A percentile compares a stretch with the other conserved stretches of the same genome.
Evolutionary conservation across 192 early-diverging fungal species (phyloP).

Genomic region (Piromyces sp.): DNA sequence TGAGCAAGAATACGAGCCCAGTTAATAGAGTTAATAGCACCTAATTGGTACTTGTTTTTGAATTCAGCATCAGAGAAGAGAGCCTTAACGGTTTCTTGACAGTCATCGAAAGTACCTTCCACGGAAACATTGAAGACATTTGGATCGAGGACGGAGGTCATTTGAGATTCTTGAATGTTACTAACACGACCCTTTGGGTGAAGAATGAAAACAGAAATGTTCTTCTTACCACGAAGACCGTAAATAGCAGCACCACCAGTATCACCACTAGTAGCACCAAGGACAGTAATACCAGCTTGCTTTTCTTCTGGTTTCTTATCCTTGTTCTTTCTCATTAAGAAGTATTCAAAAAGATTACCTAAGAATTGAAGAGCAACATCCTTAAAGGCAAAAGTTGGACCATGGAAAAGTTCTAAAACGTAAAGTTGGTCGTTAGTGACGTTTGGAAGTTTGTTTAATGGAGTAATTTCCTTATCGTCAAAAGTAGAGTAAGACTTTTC

Average conservation of each 20-base stretch:
- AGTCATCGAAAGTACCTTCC: slow-evolving; percentile 92
- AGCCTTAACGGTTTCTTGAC: slow-evolving; percentile 83
- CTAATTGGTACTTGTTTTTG: slow-evolving; percentile 56
- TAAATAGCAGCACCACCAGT: slow-evolving; percentile 98
- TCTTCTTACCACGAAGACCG: slow-evolving; percentile 79
- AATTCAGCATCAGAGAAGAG: slow-evolving; percentile 66
- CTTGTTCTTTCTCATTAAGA: slow-evolving; percentile 47
- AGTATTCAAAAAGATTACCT: slow-evolving; percentile 96
- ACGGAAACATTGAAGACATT: slow-evolving; percentile 91
- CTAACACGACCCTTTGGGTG: slow-evolving; percentile 79
- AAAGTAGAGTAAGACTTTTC: slow-evolving; percentile 62
- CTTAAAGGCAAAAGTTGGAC: slow-evolving; percentile 96
- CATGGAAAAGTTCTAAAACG: slow-evolving; percentile 85
- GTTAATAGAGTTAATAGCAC: slow-evolving; percentile 97
- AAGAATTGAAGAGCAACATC: slow-evolving; percentile 92
- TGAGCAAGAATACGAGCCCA: slow-evolving; percentile 95
- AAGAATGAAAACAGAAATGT: slow-evolving; percentile 82
- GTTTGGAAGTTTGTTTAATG: slow-evolving; percentile 43
- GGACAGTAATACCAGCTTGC: slow-evolving; percentile 45
- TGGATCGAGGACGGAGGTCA: slow-evolving; percentile 83
- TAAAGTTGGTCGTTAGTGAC: slow-evolving; percentile 26
- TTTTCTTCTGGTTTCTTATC: slow-evolving; percentile 22
- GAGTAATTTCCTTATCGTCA: slow-evolving; percentile 53
- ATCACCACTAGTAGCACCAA: slow-evolving; percentile 91
- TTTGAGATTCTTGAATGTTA: slow-evolving; percentile 92